Evolutionary conservation across 306 rosid species (phyloP).

Genomic region (Quercus bicolor): DNA sequence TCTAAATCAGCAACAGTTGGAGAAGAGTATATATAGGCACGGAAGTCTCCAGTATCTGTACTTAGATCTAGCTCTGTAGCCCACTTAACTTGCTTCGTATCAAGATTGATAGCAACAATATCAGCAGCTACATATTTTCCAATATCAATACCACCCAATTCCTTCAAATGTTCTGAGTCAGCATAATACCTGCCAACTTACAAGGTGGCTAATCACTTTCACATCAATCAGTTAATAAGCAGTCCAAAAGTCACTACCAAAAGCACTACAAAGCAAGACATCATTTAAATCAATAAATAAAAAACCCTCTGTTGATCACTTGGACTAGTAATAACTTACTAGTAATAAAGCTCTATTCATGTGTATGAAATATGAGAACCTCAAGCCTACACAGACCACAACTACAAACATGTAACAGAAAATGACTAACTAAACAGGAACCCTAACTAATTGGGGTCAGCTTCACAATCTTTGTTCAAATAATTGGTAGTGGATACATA

Average conservation of each 20-base stretch:
- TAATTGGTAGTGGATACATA: background rate
- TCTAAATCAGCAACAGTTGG: conserved; percentile 93
- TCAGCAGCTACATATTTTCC: conserved; percentile 90
- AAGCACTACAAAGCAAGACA: conserved; percentile 5
- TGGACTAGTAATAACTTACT: background rate
- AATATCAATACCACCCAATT: conserved; percentile 85
- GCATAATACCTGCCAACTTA: conserved; percentile 88
- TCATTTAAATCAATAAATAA: background rate
- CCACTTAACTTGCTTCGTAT: conserved; percentile 95
- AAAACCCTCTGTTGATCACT: background rate
- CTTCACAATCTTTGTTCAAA: background rate
- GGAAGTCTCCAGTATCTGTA: conserved; percentile 67
- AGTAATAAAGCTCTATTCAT: background rate
- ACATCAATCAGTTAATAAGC: conserved; percentile 24
- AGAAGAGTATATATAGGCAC: conserved; percentile 80
- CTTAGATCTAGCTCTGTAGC: conserved; percentile 83
- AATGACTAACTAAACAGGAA: background rate
- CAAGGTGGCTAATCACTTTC: conserved; percentile 35
- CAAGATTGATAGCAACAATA: conserved; percentile 90
- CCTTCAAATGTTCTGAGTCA: conserved; percentile 81
- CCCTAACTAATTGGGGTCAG: background rate
- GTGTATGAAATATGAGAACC: background rate
- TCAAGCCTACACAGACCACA: background rate
- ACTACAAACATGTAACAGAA: background rate
- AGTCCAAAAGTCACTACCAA: conserved; percentile 1